Percentiles rank a stretch among this genome's conserved stretches.
These are phyloP conservation scores for Nitzschia putrida DNA, from an alignment of 108 stramenopile species.

Conservation along the genomic window DNA sequence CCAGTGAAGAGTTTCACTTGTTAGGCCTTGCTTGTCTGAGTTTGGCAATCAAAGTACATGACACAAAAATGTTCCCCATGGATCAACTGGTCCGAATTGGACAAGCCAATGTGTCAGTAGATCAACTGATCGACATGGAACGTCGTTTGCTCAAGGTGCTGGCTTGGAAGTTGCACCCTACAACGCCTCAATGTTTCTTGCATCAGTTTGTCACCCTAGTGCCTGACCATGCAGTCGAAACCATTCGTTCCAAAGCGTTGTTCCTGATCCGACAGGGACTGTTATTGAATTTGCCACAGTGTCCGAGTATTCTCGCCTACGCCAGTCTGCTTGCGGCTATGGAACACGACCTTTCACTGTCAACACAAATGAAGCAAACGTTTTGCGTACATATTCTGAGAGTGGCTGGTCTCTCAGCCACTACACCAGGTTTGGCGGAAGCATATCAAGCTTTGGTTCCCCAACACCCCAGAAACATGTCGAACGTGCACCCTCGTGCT, in stretches of 20 bases:
- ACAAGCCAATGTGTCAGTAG: background rate
- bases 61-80: conserved; percentile 37
- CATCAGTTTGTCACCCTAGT: conserved; percentile 24
- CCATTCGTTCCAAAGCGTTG: conserved; percentile 22
- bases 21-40: conserved; percentile 12
- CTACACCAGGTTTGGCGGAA: conserved; percentile 15
- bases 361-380: conserved; percentile 7
- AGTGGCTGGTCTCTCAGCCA: conserved; percentile 13
- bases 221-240: conserved; percentile 20
- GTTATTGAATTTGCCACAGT: background rate
- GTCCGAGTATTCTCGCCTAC: conserved; percentile 40
- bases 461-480: no score
- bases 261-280: background rate
- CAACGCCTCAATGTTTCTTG: conserved; percentile 21
- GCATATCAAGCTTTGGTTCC: conserved; percentile 6
- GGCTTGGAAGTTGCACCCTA: conserved; percentile 30
- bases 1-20: conserved; percentile 15
- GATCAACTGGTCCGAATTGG: conserved; percentile 21
- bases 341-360: conserved; percentile 16
- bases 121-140: conserved; percentile 11
- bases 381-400: conserved; percentile 8
- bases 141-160: background rate
- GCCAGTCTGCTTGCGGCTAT: conserved; percentile 42
- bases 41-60: conserved; percentile 26
- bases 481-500: background rate